Evolutionary conservation across 192 early-diverging fungal genomes (phyloP).

Genomic region (Chytriomyces confervae): DNA sequence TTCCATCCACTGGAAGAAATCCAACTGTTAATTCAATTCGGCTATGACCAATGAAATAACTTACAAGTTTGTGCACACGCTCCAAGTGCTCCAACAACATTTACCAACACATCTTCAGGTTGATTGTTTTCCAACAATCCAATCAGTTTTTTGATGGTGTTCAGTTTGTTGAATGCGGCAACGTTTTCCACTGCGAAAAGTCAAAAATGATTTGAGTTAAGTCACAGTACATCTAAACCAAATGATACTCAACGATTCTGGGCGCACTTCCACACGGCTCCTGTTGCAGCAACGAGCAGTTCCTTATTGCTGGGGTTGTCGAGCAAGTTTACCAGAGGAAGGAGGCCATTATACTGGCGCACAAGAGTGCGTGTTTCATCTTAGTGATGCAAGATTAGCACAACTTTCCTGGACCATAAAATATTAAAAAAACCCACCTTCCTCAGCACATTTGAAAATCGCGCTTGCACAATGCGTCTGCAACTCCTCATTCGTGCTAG

Average conservation of each 20-base stretch:
- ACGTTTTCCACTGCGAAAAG: conserved; percentile 63
- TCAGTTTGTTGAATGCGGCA: conserved; percentile 65
- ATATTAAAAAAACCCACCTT: conserved; percentile 41
- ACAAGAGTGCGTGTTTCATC: conserved; percentile 66
- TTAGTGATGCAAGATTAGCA: conserved; percentile 31
- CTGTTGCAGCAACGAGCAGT: conserved; percentile 68
- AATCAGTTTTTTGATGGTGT: conserved; percentile 71
- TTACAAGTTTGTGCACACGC: conserved; percentile 67
- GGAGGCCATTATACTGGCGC: conserved; percentile 58
- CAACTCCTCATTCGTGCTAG: conserved; percentile 64
- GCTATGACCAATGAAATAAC: background rate
- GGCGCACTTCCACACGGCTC: conserved; percentile 72
- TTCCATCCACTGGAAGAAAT: conserved; percentile 57
- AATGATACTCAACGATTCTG: conserved; percentile 57
- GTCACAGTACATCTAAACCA: background rate
- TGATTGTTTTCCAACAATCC: conserved; percentile 68
- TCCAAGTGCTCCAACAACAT: conserved; percentile 68
- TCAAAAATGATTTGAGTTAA: conserved; percentile 3
- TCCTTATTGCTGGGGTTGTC: conserved; percentile 68
- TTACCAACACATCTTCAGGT: conserved; percentile 71
- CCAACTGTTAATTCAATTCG: background rate
- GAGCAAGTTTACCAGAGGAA: conserved; percentile 60
- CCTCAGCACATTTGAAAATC: conserved; percentile 73
- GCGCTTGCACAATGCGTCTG: conserved; percentile 68
- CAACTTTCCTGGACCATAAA: background rate